Base-by-base conservation (phyloP, 2,329 filamentous ascomycete species). In the Verticillium albo-atrum region DNA sequence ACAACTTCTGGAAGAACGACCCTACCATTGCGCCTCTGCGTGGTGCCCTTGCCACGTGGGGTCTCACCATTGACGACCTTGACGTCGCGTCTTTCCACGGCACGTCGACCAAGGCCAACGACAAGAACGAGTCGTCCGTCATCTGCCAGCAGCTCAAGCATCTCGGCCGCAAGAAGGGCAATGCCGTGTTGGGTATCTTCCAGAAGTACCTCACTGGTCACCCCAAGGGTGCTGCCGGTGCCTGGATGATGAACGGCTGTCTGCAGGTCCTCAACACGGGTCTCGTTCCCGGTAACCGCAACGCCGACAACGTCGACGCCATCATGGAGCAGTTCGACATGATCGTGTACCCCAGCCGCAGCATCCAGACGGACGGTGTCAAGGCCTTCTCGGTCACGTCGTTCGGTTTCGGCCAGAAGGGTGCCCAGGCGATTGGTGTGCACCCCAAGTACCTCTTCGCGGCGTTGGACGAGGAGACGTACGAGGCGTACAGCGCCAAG, bases 201-300 rank as follows among this genome's bases (percentile, higher is more conserved):
- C 95, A 99, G 79, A 99, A 99, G 79, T 98, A 96, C 76, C 88
- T 99, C 63, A 99, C 96, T 58, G 95, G 95, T 76, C 95, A 99
- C 75, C 95, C 95, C 70, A 99, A 99, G 87, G 95, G 95, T 88
- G 94, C 95, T 70, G 95, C 95, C 62, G 95, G 95, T 82, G 95
- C 94, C 55, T 99, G 95, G 93, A 99, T 99, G 95, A 88, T 99
- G 85, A 99, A 99, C 82, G 95, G 95, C 66, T 95, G 91, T 75
- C 81, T 99, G 74, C 95, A 99, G 76, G 92, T 97, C 53, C 86
- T 99, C 68, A 96, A 98, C 82, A 89, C 85, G 56, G 95, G 95
- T 71, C 82, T 99, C 55, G 94, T 99, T 26, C 95, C 95, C 15
- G 95, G 95, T 61, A 99, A 99, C 81, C 90, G 93, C 70, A 99